phyloP scores from a whole-genome alignment of 495 filamentous ascomycete species.

The Cetradonia linearis region DNA sequence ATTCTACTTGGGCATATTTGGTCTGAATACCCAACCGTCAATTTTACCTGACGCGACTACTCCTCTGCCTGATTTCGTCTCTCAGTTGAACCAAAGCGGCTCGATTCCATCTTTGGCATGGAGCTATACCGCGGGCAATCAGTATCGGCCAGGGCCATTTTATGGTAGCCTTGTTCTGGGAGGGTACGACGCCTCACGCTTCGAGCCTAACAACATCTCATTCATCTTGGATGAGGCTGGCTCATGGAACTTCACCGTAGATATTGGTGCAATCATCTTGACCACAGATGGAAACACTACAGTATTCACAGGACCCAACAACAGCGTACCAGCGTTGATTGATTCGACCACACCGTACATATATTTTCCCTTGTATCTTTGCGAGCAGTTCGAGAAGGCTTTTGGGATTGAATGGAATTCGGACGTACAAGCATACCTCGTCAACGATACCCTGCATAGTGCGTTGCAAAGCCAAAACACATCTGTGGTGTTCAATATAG shows the following conservation, averaged over 20 bases:
- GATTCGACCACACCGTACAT: conserved; percentile 46
- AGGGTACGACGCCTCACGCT: conserved; percentile 46
- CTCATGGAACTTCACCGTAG: conserved; percentile 40
- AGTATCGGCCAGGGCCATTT: conserved; percentile 41
- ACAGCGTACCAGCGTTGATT: conserved; percentile 34
- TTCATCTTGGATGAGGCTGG: conserved; percentile 41
- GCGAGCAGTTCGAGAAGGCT: conserved; percentile 41
- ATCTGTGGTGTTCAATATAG: conserved; percentile 38
- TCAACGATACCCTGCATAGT: conserved; percentile 39
- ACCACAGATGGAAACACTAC: conserved; percentile 27
- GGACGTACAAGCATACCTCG: conserved; percentile 37
- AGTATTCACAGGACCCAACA: conserved; percentile 18
- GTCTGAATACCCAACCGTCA: conserved; percentile 40
- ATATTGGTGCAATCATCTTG: conserved; percentile 39
- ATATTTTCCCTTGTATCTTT: conserved; percentile 42
- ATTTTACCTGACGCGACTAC: conserved; percentile 37
- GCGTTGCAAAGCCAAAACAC: conserved; percentile 38
- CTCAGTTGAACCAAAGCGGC: conserved; percentile 35
- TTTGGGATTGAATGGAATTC: conserved; percentile 41
- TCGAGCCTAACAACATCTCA: conserved; percentile 37
- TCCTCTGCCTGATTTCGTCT: conserved; percentile 38
- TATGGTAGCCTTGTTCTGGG: conserved; percentile 44
- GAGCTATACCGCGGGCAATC: conserved; percentile 47
- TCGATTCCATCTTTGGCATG: conserved; percentile 41
- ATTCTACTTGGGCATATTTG: conserved; percentile 45